Percentiles rank a stretch among this genome's conserved stretches.
Evolutionary conservation across 78 protist species (phyloP).

Genomic region (Planoprotostelium fungivorum): DNA sequence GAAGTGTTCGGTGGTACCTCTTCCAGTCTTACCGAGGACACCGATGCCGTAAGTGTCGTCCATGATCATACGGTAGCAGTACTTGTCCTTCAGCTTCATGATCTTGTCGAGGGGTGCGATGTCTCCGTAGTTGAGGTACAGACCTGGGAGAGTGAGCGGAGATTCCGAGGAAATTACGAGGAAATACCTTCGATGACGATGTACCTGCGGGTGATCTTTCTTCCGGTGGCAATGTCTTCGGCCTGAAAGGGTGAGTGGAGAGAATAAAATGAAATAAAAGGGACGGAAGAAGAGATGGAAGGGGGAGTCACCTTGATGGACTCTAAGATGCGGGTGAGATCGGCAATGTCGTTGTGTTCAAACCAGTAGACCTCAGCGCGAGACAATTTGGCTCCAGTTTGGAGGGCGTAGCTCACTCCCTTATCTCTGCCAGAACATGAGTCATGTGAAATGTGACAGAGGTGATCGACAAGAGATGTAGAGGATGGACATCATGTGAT

Average conservation of each 20-base stretch:
- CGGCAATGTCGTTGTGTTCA: constrained; percentile 71
- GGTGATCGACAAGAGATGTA: not conserved
- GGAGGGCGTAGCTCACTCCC: constrained; percentile 54
- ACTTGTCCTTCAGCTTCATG: constrained; percentile 61
- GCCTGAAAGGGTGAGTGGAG: not conserved
- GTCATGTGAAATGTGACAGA: not conserved
- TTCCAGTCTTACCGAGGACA: constrained; percentile 86
- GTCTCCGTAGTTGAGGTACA: constrained; percentile 73
- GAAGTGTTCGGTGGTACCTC: constrained; percentile 84
- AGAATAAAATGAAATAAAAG: no score
- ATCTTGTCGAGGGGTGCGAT: constrained; percentile 46
- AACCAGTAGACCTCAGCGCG: constrained; percentile 53
- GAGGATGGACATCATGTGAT: no score
- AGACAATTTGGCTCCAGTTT: constrained; percentile 71
- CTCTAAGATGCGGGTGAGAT: constrained; percentile 37
- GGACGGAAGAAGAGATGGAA: not conserved
- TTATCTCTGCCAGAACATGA: constrained; percentile 36
- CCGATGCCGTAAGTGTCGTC: constrained; percentile 93
- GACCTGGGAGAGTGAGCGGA: not conserved
- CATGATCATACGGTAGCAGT: constrained; percentile 72
- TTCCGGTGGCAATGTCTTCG: constrained; percentile 2
- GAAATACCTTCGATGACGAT: constrained; percentile 82
- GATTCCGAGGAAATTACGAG: not conserved
- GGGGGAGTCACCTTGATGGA: not conserved
- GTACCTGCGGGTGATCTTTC: constrained; percentile 62